Conservation (phyloP, 352 stramenopile genomes). For the Pythium monospermum region DNA sequence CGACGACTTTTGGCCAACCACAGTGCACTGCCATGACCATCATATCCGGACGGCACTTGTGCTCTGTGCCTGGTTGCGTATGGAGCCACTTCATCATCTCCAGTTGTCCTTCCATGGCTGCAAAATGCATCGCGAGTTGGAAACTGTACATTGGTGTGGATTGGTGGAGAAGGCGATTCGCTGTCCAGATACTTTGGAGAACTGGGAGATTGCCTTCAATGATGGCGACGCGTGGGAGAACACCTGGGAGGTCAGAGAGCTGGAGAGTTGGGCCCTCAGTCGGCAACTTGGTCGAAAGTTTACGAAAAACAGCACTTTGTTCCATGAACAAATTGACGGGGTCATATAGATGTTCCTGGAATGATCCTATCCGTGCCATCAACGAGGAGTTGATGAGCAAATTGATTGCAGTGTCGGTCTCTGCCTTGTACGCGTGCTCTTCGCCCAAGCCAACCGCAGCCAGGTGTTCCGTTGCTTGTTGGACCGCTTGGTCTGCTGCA, state of each 20-base stretch:
- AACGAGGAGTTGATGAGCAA: constrained; percentile 1
- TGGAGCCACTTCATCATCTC: constrained; percentile 10
- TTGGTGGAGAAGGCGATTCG: neutral
- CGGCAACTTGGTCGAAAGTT: too few species aligned
- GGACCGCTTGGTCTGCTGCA: too few species aligned
- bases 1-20: constrained; percentile 9
- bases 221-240: neutral
- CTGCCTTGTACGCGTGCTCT: too few species aligned
- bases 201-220: constrained; percentile 3
- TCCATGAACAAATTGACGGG: neutral
- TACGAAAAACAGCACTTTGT: too few species aligned
- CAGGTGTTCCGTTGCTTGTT: too few species aligned
- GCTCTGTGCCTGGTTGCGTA: neutral
- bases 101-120: constrained; percentile 4
- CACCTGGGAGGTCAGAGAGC: too few species aligned
- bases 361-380: neutral
- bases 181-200: neutral
- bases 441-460: too few species aligned
- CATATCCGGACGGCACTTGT: constrained; percentile 1
- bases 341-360: neutral
- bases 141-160: neutral
- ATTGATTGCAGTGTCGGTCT: neutral
- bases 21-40: constrained; percentile 11
- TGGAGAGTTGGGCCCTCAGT: too few species aligned
- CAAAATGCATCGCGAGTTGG: constrained; percentile 1